A percentile compares a stretch with the other conserved stretches of the same genome.
Conservation (phyloP, 2,329 filamentous ascomycete genomes). For the Penicillium freii region DNA sequence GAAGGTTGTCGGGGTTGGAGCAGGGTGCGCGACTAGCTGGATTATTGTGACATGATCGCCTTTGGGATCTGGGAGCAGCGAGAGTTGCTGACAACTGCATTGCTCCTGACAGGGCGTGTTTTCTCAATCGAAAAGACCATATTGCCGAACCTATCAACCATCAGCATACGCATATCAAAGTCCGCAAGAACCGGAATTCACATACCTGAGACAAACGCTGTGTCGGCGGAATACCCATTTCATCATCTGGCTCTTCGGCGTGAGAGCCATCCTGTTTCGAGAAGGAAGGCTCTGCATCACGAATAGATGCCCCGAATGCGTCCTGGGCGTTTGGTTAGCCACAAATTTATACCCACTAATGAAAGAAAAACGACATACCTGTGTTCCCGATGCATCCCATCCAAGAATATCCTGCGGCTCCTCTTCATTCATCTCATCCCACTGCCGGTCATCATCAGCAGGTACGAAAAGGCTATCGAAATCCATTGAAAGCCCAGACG, state of each 20-base stretch:
- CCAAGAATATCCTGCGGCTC: slow-evolving; percentile 60
- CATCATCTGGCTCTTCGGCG: slow-evolving; percentile 25
- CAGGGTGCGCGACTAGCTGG: slow-evolving; percentile 92
- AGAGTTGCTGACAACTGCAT: neutral
- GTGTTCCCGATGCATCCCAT: slow-evolving; percentile 58
- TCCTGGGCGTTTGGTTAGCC: slow-evolving; percentile 14
- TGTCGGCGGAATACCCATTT: slow-evolving; percentile 47
- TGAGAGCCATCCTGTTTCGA: slow-evolving; percentile 12
- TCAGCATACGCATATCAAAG: slow-evolving; percentile 20
- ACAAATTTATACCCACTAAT: neutral
- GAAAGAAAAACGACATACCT: slow-evolving; percentile 11
- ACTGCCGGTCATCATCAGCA: slow-evolving; percentile 58
- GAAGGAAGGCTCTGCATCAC: slow-evolving; percentile 35
- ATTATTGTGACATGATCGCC: slow-evolving; percentile 45
- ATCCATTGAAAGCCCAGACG: slow-evolving; percentile 35
- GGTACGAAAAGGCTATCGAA: slow-evolving; percentile 62
- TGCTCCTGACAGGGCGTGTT: neutral
- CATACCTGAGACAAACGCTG: slow-evolving; percentile 50
- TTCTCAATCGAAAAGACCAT: slow-evolving; percentile 46
- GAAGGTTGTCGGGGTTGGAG: slow-evolving; percentile 62
- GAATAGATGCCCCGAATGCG: slow-evolving; percentile 33
- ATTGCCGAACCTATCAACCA: slow-evolving; percentile 32
- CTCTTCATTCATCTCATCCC: slow-evolving; percentile 58
- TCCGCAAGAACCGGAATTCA: slow-evolving; percentile 4
- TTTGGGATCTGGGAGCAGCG: neutral